Percentiles rank a stretch among this genome's conserved stretches.
These are phyloP conservation scores for Dactylellina parvicollis DNA, from an alignment of 2,329 filamentous ascomycete species.

Conservation along the genomic window DNA sequence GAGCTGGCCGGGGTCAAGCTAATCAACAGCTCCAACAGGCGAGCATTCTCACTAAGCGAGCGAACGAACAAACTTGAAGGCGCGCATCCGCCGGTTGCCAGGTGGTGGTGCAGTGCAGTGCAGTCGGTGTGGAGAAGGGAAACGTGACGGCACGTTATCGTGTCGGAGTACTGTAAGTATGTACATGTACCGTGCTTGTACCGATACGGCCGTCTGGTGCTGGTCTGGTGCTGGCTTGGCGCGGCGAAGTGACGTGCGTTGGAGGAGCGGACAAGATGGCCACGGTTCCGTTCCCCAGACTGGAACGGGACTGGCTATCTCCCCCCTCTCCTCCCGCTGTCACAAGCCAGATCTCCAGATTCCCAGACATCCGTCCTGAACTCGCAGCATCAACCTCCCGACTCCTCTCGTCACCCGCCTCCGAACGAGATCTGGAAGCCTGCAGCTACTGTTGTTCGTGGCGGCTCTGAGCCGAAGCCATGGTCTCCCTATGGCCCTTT, in stretches of 20 bases:
- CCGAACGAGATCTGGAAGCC: not conserved
- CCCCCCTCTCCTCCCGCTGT: slow-evolving; percentile 9
- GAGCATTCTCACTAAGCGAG: slow-evolving; percentile 4
- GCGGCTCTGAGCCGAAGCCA: slow-evolving; percentile 35
- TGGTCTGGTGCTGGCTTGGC: not conserved
- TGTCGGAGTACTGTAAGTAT: not conserved
- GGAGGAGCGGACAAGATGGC: slow-evolving; percentile 11
- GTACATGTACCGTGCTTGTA: not conserved
- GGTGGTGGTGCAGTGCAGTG: no score
- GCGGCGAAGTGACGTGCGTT: slow-evolving; percentile 39
- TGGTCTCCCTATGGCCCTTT: slow-evolving; percentile 57
- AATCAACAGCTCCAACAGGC: not conserved
- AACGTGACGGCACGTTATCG: not conserved
- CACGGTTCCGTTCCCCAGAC: slow-evolving; percentile 46
- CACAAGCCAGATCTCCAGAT: not conserved
- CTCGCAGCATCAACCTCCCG: not conserved
- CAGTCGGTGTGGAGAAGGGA: not conserved
- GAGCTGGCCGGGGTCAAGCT: slow-evolving; percentile 30
- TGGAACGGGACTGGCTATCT: no score
- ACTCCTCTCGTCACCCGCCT: not conserved
- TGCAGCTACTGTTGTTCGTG: no score
- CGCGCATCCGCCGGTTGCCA: not conserved
- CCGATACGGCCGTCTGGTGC: not conserved
- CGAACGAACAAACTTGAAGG: not conserved
- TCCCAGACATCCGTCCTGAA: not conserved